Base-by-base conservation (phyloP, 83 land plant genomes). In the Thuja plicata region DNA sequence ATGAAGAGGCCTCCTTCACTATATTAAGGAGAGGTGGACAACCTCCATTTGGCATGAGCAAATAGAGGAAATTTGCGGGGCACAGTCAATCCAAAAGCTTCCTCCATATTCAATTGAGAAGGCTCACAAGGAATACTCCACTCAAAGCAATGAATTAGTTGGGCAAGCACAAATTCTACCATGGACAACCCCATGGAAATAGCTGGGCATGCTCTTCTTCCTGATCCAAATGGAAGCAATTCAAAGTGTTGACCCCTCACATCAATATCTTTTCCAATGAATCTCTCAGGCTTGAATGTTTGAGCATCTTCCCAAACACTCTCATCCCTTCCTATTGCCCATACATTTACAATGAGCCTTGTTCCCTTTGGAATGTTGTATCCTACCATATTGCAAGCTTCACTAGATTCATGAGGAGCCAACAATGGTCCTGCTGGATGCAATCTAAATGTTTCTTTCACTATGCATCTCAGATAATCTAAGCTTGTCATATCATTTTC, bases 241-340 rank as follows among this genome's bases (percentile, higher is more conserved):
- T 84, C 87, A 84, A 41, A 90, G 76, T 90, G 55, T 10, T 88
- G 91, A 48, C 87, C 91, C 37, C 50, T 87, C 41, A 84, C 54
- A 41, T 90, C 90, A 30, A 70, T 55, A 37, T 38, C 5, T 13
- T 48, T 40, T 1, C 50, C 76, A 8, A 90, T 34, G 41, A 90
- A 90, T 50, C 90, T 60, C 55, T 89, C 90, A 7, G 84, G 90
- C 7, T 87, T 35, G 89, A 89, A 89, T 37, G 27, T 15, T 9
- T n/a, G 2, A 3, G 90, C 90, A 24, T 54, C 74, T 89, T 89
- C 37, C 90, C 90, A 89, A 21, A 71, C 50, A 5, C 8, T 19
- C 34, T 89, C 77, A 46, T 89, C 90, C 43, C 89, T 54, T 62
- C 89, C 89, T 19, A 89, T 89, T 17, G 89, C 89, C 89, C 81